phyloP scores from a whole-genome alignment of 108 stramenopile species.

The Cyclostephanos tholiformis region DNA sequence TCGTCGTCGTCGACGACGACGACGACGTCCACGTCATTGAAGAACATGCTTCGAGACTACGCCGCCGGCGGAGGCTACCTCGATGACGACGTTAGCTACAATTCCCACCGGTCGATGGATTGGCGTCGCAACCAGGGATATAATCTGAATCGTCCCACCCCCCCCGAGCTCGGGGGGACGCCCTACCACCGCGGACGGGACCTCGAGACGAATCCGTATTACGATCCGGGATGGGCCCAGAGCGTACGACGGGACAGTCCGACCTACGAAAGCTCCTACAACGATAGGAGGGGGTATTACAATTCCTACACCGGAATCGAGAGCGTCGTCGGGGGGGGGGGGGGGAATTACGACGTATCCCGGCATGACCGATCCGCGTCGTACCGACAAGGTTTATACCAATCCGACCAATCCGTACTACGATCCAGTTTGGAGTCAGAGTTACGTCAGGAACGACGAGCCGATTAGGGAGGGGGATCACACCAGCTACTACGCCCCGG shows the following conservation, averaged over 20 bases:
- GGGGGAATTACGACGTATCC: conserved; percentile 17
- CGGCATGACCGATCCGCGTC: conserved; percentile 18
- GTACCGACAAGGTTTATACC: conserved; percentile 24
- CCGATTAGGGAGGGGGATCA: conserved; percentile 31
- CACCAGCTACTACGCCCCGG: conserved; percentile 16
- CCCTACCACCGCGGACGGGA: conserved; percentile 1
- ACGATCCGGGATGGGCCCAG: conserved; percentile 49
- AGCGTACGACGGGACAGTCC: conserved; percentile 32
- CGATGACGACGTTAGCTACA: background rate
- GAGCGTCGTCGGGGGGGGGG: background rate
- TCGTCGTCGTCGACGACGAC: conserved; percentile 7
- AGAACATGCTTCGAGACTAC: conserved; percentile 39
- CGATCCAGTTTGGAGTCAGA: conserved; percentile 49
- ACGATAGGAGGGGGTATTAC: conserved; percentile 11
- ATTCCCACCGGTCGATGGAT: conserved; percentile 16
- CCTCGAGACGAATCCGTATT: conserved; percentile 34
- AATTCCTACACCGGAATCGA: background rate
- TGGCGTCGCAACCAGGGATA: conserved; percentile 32
- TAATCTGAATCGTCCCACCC: conserved; percentile 6
- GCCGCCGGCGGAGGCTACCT: conserved; percentile 19
- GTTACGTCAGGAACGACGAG: conserved; percentile 14
- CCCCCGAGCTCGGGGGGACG: conserved; percentile 21
- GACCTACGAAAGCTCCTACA: background rate
- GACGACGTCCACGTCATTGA: conserved; percentile 4
- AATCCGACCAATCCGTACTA: conserved; percentile 46